phyloP scores from a whole-genome alignment of 176 grass and related monocot genomes.

The Avena atlantica region DNA sequence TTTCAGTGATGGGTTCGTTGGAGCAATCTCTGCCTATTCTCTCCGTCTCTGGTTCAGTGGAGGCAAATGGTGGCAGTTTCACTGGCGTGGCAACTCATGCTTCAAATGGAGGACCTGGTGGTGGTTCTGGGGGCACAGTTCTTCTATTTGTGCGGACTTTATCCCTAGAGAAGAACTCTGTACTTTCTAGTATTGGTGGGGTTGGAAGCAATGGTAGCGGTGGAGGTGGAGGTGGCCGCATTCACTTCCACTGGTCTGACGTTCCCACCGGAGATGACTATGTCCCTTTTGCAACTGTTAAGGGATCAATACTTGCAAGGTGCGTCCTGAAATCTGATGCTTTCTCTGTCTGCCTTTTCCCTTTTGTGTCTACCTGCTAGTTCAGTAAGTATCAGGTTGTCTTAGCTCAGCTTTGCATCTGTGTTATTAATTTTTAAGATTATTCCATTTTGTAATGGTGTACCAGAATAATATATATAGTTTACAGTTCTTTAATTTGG shows the following conservation, averaged over 20 bases:
- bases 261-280: conserved; percentile 95
- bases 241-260: conserved; percentile 96
- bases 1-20: conserved; percentile 95
- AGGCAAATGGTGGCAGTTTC: conserved; percentile 87
- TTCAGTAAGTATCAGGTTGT: conserved; percentile 15
- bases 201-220: conserved; percentile 69
- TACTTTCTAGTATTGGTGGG: conserved; percentile 84
- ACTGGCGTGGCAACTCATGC: conserved; percentile 45
- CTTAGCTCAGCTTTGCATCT: background rate
- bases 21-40: conserved; percentile 76
- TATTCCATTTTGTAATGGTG: background rate
- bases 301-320: conserved; percentile 87
- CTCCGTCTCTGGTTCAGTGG: conserved; percentile 70
- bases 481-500: conserved; percentile 26
- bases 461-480: conserved; percentile 12
- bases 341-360: conserved; percentile 24
- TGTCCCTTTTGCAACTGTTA: conserved; percentile 74
- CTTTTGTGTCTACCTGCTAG: conserved; percentile 31
- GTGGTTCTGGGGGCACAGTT: conserved; percentile 96
- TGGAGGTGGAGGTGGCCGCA: conserved; percentile 89
- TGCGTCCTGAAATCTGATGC: conserved; percentile 48
- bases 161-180: conserved; percentile 58
- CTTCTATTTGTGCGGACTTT: conserved; percentile 85
- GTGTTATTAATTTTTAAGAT: conserved; percentile 26
- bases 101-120: conserved; percentile 67